These are phyloP conservation scores for Balamuthia mandrillaris DNA, from an alignment of 208 protist genomes.

Conservation along the genomic window DNA sequence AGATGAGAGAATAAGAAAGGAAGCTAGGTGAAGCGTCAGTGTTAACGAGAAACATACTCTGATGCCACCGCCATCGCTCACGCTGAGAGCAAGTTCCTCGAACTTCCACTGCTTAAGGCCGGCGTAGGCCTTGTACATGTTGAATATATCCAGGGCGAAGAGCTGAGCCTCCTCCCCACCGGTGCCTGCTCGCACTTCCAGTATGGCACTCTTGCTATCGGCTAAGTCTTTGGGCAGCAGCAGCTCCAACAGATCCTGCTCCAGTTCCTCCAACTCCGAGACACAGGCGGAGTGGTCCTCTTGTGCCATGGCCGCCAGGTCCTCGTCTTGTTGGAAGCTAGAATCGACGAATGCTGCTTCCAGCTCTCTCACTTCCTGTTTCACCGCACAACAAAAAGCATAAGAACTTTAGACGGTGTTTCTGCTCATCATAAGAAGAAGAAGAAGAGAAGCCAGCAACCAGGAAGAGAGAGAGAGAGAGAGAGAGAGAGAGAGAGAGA, in stretches of 20 bases:
- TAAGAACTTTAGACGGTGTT: too few relatives aligned
- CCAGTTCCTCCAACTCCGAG: not conserved
- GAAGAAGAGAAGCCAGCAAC: too few relatives aligned
- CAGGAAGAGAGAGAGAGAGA: too few relatives aligned
- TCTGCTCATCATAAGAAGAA: too few relatives aligned
- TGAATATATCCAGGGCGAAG: constrained; percentile 57
- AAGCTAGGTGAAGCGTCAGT: not conserved
- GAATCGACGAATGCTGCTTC: not conserved
- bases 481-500: too few relatives aligned
- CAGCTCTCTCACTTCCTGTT: constrained; percentile 17
- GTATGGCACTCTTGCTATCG: constrained; percentile 43
- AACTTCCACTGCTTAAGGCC: constrained; percentile 50
- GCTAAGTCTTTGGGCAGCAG: constrained; percentile 39
- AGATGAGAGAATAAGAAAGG: not conserved
- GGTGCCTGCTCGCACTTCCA: constrained; percentile 42
- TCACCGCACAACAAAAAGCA: not conserved
- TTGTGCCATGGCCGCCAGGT: not conserved
- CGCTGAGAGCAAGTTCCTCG: constrained; percentile 28
- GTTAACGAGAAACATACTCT: not conserved
- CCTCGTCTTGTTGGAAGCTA: not conserved
- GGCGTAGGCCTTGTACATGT: constrained; percentile 62
- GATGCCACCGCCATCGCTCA: constrained; percentile 46
- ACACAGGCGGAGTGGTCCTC: not conserved
- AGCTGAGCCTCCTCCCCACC: constrained; percentile 60
- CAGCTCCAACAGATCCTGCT: not conserved